Conservation (phyloP, 208 protist species). For the Trichomonas vaginalis region DNA sequence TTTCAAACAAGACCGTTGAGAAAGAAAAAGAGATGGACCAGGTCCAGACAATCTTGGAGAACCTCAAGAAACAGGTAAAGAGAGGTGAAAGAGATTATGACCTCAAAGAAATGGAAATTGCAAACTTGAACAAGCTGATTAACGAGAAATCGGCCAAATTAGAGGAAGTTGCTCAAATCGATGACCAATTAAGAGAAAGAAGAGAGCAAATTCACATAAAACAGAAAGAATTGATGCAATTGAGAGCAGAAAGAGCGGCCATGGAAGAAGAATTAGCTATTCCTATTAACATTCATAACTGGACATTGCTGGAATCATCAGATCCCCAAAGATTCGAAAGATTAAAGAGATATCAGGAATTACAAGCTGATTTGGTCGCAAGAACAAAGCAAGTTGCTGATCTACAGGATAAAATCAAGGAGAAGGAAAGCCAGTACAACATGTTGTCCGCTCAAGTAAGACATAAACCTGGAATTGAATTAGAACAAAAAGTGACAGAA, state of each 20-base stretch:
- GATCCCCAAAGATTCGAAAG: not conserved
- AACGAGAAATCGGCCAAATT: not conserved
- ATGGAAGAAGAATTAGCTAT: constrained; percentile 6
- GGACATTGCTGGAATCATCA: not conserved
- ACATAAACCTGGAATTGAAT: not conserved
- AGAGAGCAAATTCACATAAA: not conserved
- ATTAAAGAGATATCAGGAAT: not conserved
- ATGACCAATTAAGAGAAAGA: not conserved
- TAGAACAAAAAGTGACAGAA: not conserved
- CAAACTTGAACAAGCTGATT: not conserved
- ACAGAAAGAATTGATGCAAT: not conserved
- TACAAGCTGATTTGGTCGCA: not conserved
- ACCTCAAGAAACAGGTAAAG: not conserved
- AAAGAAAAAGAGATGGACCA: not conserved
- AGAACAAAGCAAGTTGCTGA: not conserved
- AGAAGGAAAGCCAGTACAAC: not conserved
- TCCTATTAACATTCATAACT: constrained; percentile 7
- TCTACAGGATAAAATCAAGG: not conserved
- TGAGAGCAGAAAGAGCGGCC: not conserved
- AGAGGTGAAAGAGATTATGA: not conserved
- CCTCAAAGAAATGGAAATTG: not conserved
- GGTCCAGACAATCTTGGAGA: not conserved
- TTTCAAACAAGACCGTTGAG: not conserved
- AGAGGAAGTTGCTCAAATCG: not conserved
- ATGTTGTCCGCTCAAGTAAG: not conserved